Evolutionary conservation across 2,329 filamentous ascomycete species (phyloP).

Genomic region (Mycosphaerelloides madeirae): DNA sequence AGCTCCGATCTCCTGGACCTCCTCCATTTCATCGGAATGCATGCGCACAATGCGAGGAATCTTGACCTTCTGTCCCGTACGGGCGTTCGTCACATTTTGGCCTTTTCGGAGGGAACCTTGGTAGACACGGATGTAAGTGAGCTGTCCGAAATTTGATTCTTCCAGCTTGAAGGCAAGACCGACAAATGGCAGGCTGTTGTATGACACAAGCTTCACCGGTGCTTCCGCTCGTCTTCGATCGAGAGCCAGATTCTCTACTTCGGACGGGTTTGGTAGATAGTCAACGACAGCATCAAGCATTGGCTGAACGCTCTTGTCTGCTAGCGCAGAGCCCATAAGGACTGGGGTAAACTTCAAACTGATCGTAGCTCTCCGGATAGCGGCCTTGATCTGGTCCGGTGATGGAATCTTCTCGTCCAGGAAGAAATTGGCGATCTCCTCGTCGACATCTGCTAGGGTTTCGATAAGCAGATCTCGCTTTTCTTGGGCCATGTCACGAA

Average conservation of each 20-base stretch:
- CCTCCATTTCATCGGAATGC: slow-evolving; percentile 99
- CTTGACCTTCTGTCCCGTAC: slow-evolving; percentile 92
- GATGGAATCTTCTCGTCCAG: slow-evolving; percentile 80
- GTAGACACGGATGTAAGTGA: slow-evolving; percentile 98
- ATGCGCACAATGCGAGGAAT: slow-evolving; percentile 96
- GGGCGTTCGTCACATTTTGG: slow-evolving; percentile 85
- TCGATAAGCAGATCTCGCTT: slow-evolving; percentile 84
- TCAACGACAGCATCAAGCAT: slow-evolving; percentile 97
- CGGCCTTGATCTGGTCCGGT: slow-evolving; percentile 78
- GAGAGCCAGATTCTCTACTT: slow-evolving; percentile 84
- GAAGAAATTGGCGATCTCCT: slow-evolving; percentile 94
- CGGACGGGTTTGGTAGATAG: slow-evolving; percentile 85
- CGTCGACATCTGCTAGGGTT: slow-evolving; percentile 93
- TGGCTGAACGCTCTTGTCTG: slow-evolving; percentile 90
- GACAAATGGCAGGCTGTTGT: slow-evolving; percentile 89
- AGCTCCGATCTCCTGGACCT: slow-evolving; percentile 84
- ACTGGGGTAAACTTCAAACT: slow-evolving; percentile 86
- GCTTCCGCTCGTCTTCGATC: slow-evolving; percentile 76
- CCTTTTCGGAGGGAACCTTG: slow-evolving; percentile 88
- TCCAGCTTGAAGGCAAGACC: slow-evolving; percentile 97
- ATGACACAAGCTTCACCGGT: slow-evolving; percentile 81
- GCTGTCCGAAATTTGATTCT: slow-evolving; percentile 96
- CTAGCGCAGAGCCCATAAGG: slow-evolving; percentile 91
- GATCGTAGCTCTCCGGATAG: slow-evolving; percentile 88
- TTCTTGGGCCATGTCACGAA: slow-evolving; percentile 71